A percentile compares a stretch with the other conserved stretches of the same genome.
These are phyloP conservation scores for Cyberlindnera americana DNA, from an alignment of 805 yeast species.

Conservation along the genomic window DNA sequence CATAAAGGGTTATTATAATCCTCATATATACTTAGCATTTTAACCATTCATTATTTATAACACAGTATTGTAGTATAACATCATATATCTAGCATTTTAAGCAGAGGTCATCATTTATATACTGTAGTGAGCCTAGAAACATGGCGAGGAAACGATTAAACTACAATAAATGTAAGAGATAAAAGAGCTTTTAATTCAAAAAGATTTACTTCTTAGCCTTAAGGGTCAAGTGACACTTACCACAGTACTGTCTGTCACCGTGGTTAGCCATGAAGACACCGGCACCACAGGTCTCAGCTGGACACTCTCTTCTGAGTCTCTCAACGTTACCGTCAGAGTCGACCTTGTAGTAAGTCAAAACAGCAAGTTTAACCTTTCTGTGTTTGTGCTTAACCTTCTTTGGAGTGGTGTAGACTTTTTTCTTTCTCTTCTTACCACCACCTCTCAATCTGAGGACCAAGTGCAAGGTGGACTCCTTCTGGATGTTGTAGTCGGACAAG, in stretches of 20 bases:
- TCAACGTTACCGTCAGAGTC: conserved; percentile 98
- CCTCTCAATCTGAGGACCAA: conserved; percentile 98
- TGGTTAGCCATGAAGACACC: conserved; percentile 99
- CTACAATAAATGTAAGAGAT: too few species aligned
- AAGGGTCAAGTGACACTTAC: conserved; percentile 97
- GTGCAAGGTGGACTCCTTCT: conserved; percentile 95
- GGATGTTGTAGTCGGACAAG: conserved; percentile 95
- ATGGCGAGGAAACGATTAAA: too few species aligned
- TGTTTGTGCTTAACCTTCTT: conserved; percentile 99
- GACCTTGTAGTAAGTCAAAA: conserved; percentile 98
- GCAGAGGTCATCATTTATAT: too few species aligned
- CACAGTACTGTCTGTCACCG: conserved; percentile 98
- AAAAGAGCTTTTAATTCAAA: too few species aligned
- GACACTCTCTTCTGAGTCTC: conserved; percentile 98
- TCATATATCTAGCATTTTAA: too few species aligned
- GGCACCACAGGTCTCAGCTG: conserved; percentile 90
- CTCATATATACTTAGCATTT: too few species aligned
- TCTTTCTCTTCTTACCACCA: conserved; percentile 99
- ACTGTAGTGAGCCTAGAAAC: too few species aligned
- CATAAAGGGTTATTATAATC: too few species aligned
- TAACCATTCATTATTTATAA: too few species aligned
- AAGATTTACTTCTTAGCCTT: conserved; percentile 38
- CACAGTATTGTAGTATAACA: too few species aligned
- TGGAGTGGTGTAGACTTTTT: conserved; percentile 99
- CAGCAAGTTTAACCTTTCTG: conserved; percentile 99